Evolutionary conservation across 2,329 filamentous ascomycete species (phyloP), one percentile per base, ranked within the genome.

Genomic region (Botrytis byssoidea): DNA sequence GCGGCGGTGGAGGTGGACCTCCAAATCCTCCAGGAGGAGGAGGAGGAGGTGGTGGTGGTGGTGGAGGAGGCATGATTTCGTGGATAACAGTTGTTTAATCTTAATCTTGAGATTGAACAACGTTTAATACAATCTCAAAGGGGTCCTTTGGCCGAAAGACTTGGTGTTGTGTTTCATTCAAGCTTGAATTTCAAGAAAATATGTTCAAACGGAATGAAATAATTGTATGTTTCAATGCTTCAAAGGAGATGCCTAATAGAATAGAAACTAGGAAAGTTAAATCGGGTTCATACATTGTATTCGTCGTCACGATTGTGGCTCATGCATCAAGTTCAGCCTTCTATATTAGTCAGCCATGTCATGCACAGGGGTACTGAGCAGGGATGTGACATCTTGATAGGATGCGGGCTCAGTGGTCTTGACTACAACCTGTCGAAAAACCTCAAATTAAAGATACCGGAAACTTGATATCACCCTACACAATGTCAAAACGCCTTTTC

Each of bases 31-130:
- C 90, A 79, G 83, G 83, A 64, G 83, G 57, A 18, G 69, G 69
- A 29, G 69, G 69, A 29, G 70, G 70, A n/a, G 69, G 69, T 48
- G 92, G 92, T 2, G 92, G 92, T 3, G 92, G 92, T 4, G 92
- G 92, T 71, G 91, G 91, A 65, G 90, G 88, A 79, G 84, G 84
- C 83, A 85, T 84, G 60, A 40, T 72, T 55, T 57, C 61, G 60
- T 72, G 70, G 37, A 40, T 42, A 66, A 67, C 46, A 55, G 46
- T 57, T 57, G n/a, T 57, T 67, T 22, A n/a, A 57, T 25, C 51
- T 67, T 22, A n/a, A 57, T 25, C 51, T 69, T 22, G 18, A 42
- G 10, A 37, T 14, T 22, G 20, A 42, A 44, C n/a, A 25, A 69
- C n/a, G 16, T 32, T 57, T 22, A 57, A 42, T 68, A 37, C 10